phyloP scores from a whole-genome alignment of 2,329 filamentous ascomycete genomes.

The Ophiocordyceps unilateralis region DNA sequence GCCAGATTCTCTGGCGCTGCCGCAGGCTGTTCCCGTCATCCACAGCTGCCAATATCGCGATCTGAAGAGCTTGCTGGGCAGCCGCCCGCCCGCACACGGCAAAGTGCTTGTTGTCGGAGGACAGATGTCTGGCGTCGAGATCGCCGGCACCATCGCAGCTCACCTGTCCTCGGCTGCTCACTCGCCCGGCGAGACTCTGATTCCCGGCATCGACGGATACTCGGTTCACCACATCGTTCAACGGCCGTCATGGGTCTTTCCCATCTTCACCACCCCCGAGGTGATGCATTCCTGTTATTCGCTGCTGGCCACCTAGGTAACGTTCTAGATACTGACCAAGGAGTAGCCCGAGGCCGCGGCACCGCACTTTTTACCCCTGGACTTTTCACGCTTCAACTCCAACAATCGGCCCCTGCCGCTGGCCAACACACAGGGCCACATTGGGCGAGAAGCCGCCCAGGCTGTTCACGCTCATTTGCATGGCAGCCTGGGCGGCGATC shows the following conservation, averaged over 20 bases:
- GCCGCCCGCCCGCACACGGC: slow-evolving; percentile 21
- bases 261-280: slow-evolving; percentile 35
- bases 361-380: slow-evolving; percentile 52
- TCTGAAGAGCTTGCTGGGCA: slow-evolving; percentile 28
- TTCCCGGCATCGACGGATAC: slow-evolving; percentile 29
- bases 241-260: slow-evolving; percentile 55
- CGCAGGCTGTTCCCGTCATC: slow-evolving; percentile 30
- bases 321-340: no score
- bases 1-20: slow-evolving; percentile 20
- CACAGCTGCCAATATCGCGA: slow-evolving; percentile 54
- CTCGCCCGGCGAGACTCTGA: slow-evolving; percentile 24
- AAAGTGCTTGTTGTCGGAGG: slow-evolving; percentile 63
- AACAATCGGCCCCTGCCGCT: slow-evolving; percentile 41
- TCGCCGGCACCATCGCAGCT: slow-evolving; percentile 52
- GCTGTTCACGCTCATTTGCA: slow-evolving; percentile 34
- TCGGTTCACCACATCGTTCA: slow-evolving; percentile 52
- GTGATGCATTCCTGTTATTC: slow-evolving; percentile 12
- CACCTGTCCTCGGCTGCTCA: slow-evolving; percentile 49
- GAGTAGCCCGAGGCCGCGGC: slow-evolving; percentile 25
- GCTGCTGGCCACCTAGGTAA: background rate
- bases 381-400: slow-evolving; percentile 56
- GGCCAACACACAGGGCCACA: slow-evolving; percentile 45
- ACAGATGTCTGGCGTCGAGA: slow-evolving; percentile 70
- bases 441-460: slow-evolving; percentile 39
- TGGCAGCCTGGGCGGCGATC: slow-evolving; percentile 31